Evolutionary conservation across 1,139 yeast genomes (phyloP).

Genomic region (Diutina siamensis): DNA sequence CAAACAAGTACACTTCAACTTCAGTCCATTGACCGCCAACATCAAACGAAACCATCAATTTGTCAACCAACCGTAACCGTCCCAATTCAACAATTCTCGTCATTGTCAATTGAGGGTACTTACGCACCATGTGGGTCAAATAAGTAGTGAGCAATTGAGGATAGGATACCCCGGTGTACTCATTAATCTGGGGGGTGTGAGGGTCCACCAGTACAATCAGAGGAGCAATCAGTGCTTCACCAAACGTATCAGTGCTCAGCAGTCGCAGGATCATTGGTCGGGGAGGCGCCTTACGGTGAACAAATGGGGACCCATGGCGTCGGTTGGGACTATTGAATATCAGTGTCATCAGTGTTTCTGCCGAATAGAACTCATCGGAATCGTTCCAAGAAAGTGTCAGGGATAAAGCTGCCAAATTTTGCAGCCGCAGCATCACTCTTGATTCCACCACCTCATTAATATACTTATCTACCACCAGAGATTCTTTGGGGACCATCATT

Average conservation of each 20-base stretch:
- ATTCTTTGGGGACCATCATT: not conserved
- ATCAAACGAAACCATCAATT: not conserved
- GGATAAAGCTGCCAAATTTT: not conserved
- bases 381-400: not conserved
- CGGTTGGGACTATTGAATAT: not conserved
- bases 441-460: not conserved
- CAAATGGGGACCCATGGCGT: too few species aligned
- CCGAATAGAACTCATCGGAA: not conserved
- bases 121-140: not conserved
- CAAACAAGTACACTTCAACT: not conserved
- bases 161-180: not conserved
- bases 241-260: not conserved
- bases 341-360: not conserved
- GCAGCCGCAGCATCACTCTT: not conserved
- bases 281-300: not conserved
- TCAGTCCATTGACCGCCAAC: not conserved
- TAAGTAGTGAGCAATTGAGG: not conserved
- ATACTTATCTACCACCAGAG: not conserved
- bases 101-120: not conserved
- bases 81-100: not conserved
- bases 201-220: not conserved
- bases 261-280: not conserved
- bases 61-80: not conserved
- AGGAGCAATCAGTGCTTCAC: conserved; percentile 1
- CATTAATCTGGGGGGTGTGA: not conserved